Percentiles rank a stretch among this genome's conserved stretches.
These are phyloP conservation scores for Cystofilobasidium macerans DNA, from an alignment of 768 basidiomycete genomes.

Conservation along the genomic window DNA sequence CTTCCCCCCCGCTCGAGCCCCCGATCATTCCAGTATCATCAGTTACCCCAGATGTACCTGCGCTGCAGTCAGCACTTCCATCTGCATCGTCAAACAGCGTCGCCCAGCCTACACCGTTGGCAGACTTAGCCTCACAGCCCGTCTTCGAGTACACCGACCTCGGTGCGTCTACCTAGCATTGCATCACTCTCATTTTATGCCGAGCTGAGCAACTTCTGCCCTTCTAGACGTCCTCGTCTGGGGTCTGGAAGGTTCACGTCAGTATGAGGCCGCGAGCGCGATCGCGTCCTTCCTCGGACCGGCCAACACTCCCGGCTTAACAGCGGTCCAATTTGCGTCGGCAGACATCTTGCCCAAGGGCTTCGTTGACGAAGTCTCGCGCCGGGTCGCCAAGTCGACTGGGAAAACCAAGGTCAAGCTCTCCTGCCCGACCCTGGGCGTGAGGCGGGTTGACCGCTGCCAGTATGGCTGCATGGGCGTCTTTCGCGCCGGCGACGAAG, in stretches of 20 bases:
- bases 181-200: background rate
- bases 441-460: constrained; percentile 19
- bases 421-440: background rate
- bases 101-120: too few relatives aligned
- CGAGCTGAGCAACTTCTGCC: too few relatives aligned
- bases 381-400: constrained; percentile 19
- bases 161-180: background rate
- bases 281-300: constrained; percentile 20
- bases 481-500: constrained; percentile 8
- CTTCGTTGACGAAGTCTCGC: constrained; percentile 22
- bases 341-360: background rate
- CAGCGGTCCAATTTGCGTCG: constrained; percentile 1
- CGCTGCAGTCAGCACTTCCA: too few relatives aligned
- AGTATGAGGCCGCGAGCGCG: constrained; percentile 11
- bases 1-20: too few relatives aligned
- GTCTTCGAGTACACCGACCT: background rate
- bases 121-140: background rate
- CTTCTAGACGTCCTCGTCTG: background rate
- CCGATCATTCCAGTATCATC: too few relatives aligned
- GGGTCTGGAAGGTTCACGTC: background rate
- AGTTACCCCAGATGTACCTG: too few relatives aligned
- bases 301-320: constrained; percentile 8
- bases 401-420: constrained; percentile 26
- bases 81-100: too few relatives aligned
- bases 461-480: constrained; percentile 18